phyloP scores from a whole-genome alignment of 1,139 yeast species.

The Candida glucosophila region DNA sequence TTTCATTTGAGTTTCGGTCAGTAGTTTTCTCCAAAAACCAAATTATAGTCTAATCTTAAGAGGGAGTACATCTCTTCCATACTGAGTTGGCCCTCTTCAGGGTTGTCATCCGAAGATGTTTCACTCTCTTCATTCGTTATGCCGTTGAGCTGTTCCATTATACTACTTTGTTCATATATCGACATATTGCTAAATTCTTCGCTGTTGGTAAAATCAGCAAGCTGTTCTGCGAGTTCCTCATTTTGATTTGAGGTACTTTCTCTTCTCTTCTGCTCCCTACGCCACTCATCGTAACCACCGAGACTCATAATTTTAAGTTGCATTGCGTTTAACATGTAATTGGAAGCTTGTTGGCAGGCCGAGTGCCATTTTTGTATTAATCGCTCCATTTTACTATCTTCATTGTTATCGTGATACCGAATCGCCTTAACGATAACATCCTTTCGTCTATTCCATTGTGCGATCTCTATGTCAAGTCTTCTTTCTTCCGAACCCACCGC shows the following conservation, averaged over 20 bases:
- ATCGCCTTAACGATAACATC: slow-evolving; percentile 9
- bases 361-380: slow-evolving; percentile 9
- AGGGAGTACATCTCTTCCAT: slow-evolving; percentile 10
- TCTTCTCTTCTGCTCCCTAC: slow-evolving; percentile 5
- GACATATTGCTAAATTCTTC: slow-evolving; percentile 8
- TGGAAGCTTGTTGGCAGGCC: slow-evolving; percentile 10
- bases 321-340: slow-evolving; percentile 8
- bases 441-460: slow-evolving; percentile 5
- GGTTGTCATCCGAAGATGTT: slow-evolving; percentile 4
- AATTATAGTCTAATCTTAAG: slow-evolving; percentile 9
- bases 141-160: slow-evolving; percentile 3
- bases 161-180: slow-evolving; percentile 6
- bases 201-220: slow-evolving; percentile 6
- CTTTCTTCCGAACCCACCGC: slow-evolving; percentile 3
- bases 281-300: slow-evolving; percentile 8
- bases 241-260: slow-evolving; percentile 3
- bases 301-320: slow-evolving; percentile 7
- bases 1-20: slow-evolving; percentile 1
- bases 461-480: slow-evolving; percentile 7
- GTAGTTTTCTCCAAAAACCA: slow-evolving; percentile 6
- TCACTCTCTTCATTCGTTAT: slow-evolving; percentile 2
- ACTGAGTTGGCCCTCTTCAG: slow-evolving; percentile 6
- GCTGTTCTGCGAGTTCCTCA: slow-evolving; percentile 4
- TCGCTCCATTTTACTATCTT: slow-evolving; percentile 4
- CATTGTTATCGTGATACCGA: slow-evolving; percentile 5